Evolutionary conservation across 257 asterid species (phyloP).

Genomic region (Gentiana macrophylla): DNA sequence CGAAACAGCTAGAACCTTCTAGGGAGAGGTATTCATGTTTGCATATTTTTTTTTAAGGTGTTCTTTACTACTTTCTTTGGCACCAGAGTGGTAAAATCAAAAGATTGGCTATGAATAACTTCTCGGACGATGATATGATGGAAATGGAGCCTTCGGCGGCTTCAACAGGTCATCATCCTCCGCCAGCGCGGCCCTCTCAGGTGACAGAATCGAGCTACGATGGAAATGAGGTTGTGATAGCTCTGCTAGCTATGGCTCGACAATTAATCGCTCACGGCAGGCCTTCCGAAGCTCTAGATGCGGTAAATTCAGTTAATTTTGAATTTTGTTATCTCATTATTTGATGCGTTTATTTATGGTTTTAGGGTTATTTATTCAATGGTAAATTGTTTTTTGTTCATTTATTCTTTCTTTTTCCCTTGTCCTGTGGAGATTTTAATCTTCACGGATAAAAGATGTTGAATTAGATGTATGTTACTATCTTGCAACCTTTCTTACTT

Average conservation of each 20-base stretch:
- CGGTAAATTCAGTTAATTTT: slow-evolving; percentile 26
- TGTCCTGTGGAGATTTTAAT: background rate
- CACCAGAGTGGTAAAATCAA: too few species aligned
- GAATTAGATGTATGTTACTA: too few species aligned
- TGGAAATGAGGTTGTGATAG: slow-evolving; percentile 32
- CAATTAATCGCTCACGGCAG: slow-evolving; percentile 60
- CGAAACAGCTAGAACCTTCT: too few species aligned
- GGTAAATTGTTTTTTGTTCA: background rate
- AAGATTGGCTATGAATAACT: slow-evolving; percentile 36
- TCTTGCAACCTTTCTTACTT: too few species aligned
- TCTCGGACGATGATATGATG: slow-evolving; percentile 58
- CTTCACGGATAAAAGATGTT: too few species aligned
- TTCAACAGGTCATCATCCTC: slow-evolving; percentile 15
- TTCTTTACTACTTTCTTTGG: too few species aligned
- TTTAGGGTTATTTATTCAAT: background rate
- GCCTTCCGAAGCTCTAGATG: slow-evolving; percentile 90
- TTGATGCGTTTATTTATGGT: background rate
- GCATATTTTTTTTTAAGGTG: too few species aligned
- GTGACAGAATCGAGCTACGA: slow-evolving; percentile 17
- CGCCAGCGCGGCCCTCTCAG: slow-evolving; percentile 16
- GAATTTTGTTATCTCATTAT: background rate
- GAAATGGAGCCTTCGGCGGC: slow-evolving; percentile 49
- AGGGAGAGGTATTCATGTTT: too few species aligned
- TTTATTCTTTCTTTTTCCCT: background rate
- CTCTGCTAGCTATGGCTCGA: slow-evolving; percentile 63